Evolutionary conservation across 1,139 yeast species (phyloP).

Genomic region (Scheffersomyces cryptocercus): DNA sequence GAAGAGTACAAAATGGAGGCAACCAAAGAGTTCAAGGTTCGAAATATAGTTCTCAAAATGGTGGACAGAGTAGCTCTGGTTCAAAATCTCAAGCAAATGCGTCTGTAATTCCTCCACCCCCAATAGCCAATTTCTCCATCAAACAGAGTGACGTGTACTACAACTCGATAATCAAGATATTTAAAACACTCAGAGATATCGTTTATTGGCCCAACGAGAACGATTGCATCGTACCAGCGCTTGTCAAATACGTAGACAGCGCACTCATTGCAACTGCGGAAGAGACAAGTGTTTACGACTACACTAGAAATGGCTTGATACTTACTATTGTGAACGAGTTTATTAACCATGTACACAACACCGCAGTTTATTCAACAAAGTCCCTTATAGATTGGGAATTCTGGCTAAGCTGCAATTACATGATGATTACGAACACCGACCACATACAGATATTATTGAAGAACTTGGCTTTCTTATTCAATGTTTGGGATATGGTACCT

Average conservation of each 20-base stretch:
- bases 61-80: not conserved
- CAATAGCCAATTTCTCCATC: constrained; percentile 8
- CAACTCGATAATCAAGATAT: constrained; percentile 41
- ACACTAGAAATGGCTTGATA: constrained; percentile 43
- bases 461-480: constrained; percentile 66
- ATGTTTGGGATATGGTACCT: constrained; percentile 77
- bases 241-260: constrained; percentile 30
- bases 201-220: constrained; percentile 21
- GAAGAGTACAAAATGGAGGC: too few species aligned
- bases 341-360: constrained; percentile 36
- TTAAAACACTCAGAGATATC: constrained; percentile 49
- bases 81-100: constrained; percentile 12
- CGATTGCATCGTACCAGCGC: constrained; percentile 7
- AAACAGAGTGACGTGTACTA: constrained; percentile 35
- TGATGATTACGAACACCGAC: constrained; percentile 59
- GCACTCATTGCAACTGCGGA: constrained; percentile 39
- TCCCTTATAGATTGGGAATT: constrained; percentile 64
- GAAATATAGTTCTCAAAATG: not conserved
- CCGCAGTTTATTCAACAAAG: constrained; percentile 7
- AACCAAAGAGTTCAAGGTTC: too few species aligned
- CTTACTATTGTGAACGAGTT: constrained; percentile 50
- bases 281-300: constrained; percentile 47
- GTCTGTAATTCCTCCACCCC: constrained; percentile 12
- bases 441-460: constrained; percentile 65
- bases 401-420: constrained; percentile 64